Percentiles rank a stretch among this genome's conserved stretches.
Conservation (phyloP, 768 basidiomycete species). For the Paxillus ammoniavirescens region DNA sequence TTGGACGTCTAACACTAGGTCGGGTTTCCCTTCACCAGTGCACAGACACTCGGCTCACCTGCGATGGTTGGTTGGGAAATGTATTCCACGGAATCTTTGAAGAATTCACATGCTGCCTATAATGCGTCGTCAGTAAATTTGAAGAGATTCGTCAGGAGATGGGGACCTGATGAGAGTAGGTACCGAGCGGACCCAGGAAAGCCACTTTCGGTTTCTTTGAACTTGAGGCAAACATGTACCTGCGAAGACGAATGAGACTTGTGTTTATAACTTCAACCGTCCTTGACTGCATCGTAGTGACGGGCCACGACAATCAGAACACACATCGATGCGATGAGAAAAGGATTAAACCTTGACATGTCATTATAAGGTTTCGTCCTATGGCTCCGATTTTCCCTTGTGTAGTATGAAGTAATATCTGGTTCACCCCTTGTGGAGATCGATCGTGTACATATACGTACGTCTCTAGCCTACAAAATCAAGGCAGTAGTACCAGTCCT, state of each 20-base stretch:
- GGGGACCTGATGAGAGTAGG: constrained; percentile 65
- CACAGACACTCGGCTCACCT: constrained; percentile 28
- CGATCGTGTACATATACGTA: background rate
- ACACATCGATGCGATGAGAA: background rate
- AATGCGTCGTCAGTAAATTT: constrained; percentile 20
- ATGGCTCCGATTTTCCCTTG: too few relatives aligned
- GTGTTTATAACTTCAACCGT: constrained; percentile 3
- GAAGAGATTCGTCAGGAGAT: background rate
- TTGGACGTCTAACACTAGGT: constrained; percentile 51
- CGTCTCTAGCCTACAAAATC: background rate
- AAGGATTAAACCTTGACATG: too few relatives aligned
- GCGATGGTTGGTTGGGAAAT: constrained; percentile 38
- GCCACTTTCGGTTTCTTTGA: constrained; percentile 36
- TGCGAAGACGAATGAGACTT: constrained; percentile 8
- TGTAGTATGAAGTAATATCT: too few relatives aligned
- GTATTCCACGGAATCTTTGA: constrained; percentile 46
- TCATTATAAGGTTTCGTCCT: too few relatives aligned
- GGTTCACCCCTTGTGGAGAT: background rate
- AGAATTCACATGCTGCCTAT: constrained; percentile 48
- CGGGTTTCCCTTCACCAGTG: background rate
- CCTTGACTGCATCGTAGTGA: background rate
- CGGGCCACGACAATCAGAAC: background rate
- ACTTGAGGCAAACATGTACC: constrained; percentile 6
- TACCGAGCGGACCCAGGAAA: constrained; percentile 67
- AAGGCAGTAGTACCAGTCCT: background rate